Evolutionary conservation across 75 land plant species (phyloP), one percentile per base, ranked within the genome.

Genomic region (Cryptomeria japonica): DNA sequence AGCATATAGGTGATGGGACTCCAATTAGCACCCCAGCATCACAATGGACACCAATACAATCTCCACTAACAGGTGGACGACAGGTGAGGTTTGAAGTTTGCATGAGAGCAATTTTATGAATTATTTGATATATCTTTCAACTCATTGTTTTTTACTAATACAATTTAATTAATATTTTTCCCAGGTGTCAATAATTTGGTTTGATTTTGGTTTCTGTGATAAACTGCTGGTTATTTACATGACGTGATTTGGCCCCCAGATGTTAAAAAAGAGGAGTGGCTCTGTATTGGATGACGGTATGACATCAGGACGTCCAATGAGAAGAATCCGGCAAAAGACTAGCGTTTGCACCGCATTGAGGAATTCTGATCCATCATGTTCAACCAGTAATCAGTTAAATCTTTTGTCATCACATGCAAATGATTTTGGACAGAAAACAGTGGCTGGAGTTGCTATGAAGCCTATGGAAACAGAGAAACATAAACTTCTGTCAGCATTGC

Each of bases 281-380:
- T 92, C 91, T 42, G 88, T 90, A 15, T 82, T 95, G 6, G 94
- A 91, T 82, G 80, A 87, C 77, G 93, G 92, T 80, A 39, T 87
- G 84, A 91, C 91, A 80, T 89, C 94, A 41, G 41, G 85, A 89
- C 91, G 93, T 80, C 88, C 95, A 37, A 90, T 93, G 2, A 93
- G 96, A 15, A 90, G 95, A 83, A 92, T 87, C 72, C 91, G 95
- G 0, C 96, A 92, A 82, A 95, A 93, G 80, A 68, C 88, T 16
- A 93, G 83, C 39, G 53, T 93, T 49, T n/a, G 85, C 6, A 51
- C 89, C 85, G 80, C 90, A 9, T 80, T 86, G 73, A 91, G 80
- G 88, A 87, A 75, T 25, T 49, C 76, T 15, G 42, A 49, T 36
- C 58, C 61, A 42, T 77, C 88, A 34, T 44, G 61, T 87, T 68